A percentile compares a stretch with the other conserved stretches of the same genome.
Conservation (phyloP, 1,284 basidiomycete species). For the Sanghuangporus baumii region DNA sequence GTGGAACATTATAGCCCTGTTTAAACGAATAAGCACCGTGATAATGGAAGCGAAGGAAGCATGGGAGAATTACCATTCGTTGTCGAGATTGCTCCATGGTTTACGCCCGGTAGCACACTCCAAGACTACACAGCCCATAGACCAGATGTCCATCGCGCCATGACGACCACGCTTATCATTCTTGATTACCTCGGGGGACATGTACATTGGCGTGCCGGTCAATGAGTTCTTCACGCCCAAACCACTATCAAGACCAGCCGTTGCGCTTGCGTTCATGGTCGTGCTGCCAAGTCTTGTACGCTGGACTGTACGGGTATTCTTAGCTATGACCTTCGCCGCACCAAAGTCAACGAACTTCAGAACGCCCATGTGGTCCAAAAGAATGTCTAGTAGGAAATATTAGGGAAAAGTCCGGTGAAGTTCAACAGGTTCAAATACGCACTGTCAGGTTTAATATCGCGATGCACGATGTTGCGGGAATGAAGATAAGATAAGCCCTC, state of each 20-base stretch:
- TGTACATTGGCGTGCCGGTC: slow-evolving; percentile 99
- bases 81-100: slow-evolving; percentile 98
- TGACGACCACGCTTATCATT: slow-evolving; percentile 80
- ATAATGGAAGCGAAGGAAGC: neutral
- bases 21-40: slow-evolving; percentile 7
- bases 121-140: slow-evolving; percentile 91
- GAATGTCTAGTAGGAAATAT: slow-evolving; percentile 63
- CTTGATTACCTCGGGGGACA: slow-evolving; percentile 99
- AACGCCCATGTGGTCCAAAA: slow-evolving; percentile 89
- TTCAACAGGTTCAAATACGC: slow-evolving; percentile 32
- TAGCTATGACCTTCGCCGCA: slow-evolving; percentile 95
- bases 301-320: slow-evolving; percentile 86
- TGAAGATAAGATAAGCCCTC: slow-evolving; percentile 94
- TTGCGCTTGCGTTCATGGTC: slow-evolving; percentile 27
- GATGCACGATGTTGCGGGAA: slow-evolving; percentile 87
- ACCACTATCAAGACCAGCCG: slow-evolving; percentile 32
- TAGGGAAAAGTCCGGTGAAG: slow-evolving; percentile 15
- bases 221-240: slow-evolving; percentile 76
- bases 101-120: slow-evolving; percentile 96
- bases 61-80: slow-evolving; percentile 77
- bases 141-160: slow-evolving; percentile 99
- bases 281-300: slow-evolving; percentile 36
- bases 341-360: slow-evolving; percentile 99
- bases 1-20: slow-evolving; percentile 98
- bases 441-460: slow-evolving; percentile 99